Percentiles rank a stretch among this genome's conserved stretches.
Evolutionary conservation across 192 early-diverging fungal genomes (phyloP).

Genomic region (Nowakowskiella sp.): DNA sequence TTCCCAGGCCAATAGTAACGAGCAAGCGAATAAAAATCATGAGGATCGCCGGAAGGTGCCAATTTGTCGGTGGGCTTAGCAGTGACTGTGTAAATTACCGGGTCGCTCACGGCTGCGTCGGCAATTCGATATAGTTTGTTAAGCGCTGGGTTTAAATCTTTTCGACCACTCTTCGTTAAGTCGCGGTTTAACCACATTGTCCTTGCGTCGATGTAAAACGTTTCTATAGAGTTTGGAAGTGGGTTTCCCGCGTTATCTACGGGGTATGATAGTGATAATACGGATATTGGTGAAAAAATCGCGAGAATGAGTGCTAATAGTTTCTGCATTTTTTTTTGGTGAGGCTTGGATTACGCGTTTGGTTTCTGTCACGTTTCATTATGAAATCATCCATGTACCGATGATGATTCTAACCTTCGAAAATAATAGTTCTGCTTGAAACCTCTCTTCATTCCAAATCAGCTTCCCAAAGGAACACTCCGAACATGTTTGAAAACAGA

Average conservation of each 20-base stretch:
- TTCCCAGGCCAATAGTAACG: conserved; percentile 50
- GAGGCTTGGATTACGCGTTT: too few relatives aligned
- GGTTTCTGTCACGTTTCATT: too few relatives aligned
- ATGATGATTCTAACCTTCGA: too few relatives aligned
- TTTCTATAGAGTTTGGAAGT: conserved; percentile 3
- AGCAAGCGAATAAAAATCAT: conserved; percentile 52
- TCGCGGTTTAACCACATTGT: conserved; percentile 18
- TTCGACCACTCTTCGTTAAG: conserved; percentile 1
- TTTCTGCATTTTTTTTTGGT: too few relatives aligned
- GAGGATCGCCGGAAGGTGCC: conserved; percentile 37
- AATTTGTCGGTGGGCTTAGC: conserved; percentile 27
- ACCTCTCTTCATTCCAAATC: too few relatives aligned
- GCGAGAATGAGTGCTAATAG: too few relatives aligned
- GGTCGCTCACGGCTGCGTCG: conserved; percentile 18
- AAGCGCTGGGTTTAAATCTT: conserved; percentile 19
- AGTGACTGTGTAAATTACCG: conserved; percentile 42
- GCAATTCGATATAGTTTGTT: conserved; percentile 24
- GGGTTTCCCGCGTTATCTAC: conserved; percentile 2
- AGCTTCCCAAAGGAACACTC: too few relatives aligned
- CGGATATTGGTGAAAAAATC: too few relatives aligned
- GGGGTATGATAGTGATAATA: too few relatives aligned
- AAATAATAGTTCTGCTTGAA: too few relatives aligned
- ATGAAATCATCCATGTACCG: too few relatives aligned
- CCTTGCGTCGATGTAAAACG: conserved; percentile 14
- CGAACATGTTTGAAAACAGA: too few relatives aligned